Base-by-base conservation (phyloP, 176 grass and related monocot species). In the Musa troglodytarum region DNA sequence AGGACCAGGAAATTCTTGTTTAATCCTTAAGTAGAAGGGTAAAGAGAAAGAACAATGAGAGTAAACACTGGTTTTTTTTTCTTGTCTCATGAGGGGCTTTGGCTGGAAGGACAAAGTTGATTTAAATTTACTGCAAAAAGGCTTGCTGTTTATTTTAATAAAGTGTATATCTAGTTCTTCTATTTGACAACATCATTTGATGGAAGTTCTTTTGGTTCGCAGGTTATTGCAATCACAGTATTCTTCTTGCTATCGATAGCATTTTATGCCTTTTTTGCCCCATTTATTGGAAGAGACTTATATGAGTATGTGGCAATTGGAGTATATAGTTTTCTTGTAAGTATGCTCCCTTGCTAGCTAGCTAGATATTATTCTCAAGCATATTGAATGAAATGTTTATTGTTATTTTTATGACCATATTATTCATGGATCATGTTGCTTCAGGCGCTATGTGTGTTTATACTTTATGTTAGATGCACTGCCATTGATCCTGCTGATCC, bases 391-490 rank as follows among this genome's bases (percentile, higher is more conserved):
- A 15, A 52, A 2, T 50, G 0, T 10, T 50, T 2, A 3, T 34
- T 11, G 34, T 68, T 43, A 1, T 68, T 11, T 43, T 68, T 3
- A 6, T 29, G 11, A 15, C 68, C 49, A n/a, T 34, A 10, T 9
- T 71, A 16, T 52, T 71, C 68, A 52, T 49, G 34, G n/a, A 20
- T 61, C 15, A 34, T 71, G 0, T 70, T 70, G 51, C 65, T 79
- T 58, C 77, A 79, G 77, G 77, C 77, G 15, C 28, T 79, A 1
- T 79, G 53, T 70, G 77, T 79, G 34, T 54, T 79, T 58, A 49
- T 79, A 22, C 65, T 79, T n/a, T 79, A 79, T 79, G 77, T 79
- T 21, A 71, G 77, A 59, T 79, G 77, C 66, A 79, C 77, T 16
- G 77, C 77, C 16, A 79, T 79, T 49, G 77, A 79, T 79, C 77